Base-by-base conservation (phyloP, 345 rosid species). In the Melaleuca alternifolia region DNA sequence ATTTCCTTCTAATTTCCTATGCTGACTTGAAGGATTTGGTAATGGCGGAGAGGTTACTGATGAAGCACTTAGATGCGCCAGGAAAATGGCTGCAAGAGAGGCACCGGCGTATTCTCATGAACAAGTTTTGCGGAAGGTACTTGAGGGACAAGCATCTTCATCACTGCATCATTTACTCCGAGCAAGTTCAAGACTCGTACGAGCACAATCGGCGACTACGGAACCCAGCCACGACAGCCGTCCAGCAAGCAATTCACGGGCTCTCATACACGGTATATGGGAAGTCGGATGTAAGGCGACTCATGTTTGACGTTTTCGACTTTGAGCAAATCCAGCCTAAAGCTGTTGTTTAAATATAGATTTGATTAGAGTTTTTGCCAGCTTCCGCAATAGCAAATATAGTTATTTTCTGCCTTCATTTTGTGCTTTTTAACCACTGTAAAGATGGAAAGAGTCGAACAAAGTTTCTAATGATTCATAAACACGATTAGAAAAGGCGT, bases 31-130 rank as follows among this genome's bases (percentile, higher is more conserved):
- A 96, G 98, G 99, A 97, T 90, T 84, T 97, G 84, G 97, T 95
- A 33, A 93, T 95, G 98, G 98, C 98, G 2, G 99, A 95, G 92
- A 92, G 98, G 87, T 87, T 97, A 88, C 90, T 93, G 88, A 97
- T 95, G 98, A 96, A 97, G 93, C 98, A 97, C 84, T 83, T 97
- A 24, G 99, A 97, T 87, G 99, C 99, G 12, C 99, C 99, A 0
- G 99, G 99, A 37, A 93, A 88, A 86, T 96, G 97, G 98, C 91
- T 97, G 3, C 97, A 95, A 88, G 97, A 95, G 95, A 96, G 89
- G 89, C 99, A 96, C 87, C 92, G 99, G 2, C 95, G 98, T 14
- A 52, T 92, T 79, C 91, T 97, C 24, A 94, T 96, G 99, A 97
- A 97, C 99, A 97, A 96, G 88, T 95, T 93, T 89, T 97, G 99